These are phyloP conservation scores for Leishmania martiniquensis DNA, from an alignment of 208 protist genomes.

Conservation along the genomic window DNA sequence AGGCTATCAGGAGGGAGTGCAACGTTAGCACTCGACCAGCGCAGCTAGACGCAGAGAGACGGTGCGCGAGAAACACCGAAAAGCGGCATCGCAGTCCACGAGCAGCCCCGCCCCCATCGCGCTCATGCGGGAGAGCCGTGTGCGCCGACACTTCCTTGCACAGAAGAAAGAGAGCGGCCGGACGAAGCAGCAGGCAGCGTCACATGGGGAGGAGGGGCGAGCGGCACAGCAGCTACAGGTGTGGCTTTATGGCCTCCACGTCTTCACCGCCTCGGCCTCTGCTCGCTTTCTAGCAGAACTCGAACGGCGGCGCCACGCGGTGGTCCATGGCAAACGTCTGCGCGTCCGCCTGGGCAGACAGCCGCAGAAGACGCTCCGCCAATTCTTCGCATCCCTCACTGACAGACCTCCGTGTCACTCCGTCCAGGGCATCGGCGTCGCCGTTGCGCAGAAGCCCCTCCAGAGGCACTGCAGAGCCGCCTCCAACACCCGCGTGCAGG, in stretches of 20 bases:
- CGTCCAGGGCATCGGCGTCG: background rate
- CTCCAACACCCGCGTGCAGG: background rate
- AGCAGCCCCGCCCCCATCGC: background rate
- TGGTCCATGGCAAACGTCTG: constrained; percentile 13
- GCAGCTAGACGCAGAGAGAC: background rate
- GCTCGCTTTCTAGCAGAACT: constrained; percentile 12
- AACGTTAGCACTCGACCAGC: background rate
- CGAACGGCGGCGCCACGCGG: constrained; percentile 12
- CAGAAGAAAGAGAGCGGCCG: background rate
- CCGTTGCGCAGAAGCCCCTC: background rate
- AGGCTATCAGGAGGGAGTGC: background rate
- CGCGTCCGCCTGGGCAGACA: constrained; percentile 19
- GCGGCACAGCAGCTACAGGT: too few species aligned
- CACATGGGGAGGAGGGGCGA: background rate
- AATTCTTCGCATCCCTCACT: constrained; percentile 13
- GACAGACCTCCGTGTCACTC: background rate
- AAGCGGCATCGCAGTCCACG: background rate
- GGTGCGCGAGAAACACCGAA: background rate
- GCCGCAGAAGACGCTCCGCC: constrained; percentile 25
- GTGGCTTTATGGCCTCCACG: background rate
- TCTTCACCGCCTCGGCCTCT: background rate
- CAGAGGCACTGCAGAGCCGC: background rate
- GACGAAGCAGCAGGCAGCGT: background rate
- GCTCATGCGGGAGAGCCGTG: background rate
- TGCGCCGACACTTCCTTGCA: background rate